Base-by-base conservation (phyloP, 2,329 filamentous ascomycete genomes). In the Fusarium nygamai region DNA sequence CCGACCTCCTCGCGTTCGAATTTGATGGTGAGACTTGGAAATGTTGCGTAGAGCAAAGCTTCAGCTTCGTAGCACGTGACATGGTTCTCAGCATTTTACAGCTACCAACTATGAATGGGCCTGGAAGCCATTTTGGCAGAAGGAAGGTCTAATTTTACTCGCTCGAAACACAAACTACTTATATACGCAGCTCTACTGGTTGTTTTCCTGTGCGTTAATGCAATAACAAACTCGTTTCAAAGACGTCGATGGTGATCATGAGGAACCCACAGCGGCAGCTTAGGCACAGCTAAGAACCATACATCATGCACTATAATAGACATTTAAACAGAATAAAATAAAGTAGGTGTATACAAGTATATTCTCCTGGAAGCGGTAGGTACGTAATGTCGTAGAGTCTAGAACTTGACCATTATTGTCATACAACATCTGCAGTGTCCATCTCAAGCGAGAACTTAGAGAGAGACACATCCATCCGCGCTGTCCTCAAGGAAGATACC, bases 401-500 rank as follows among this genome's bases (percentile, higher is more conserved):
- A 48, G 19, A 29, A 16, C 14, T 44, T 17, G 44, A 14, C 27
- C 22, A 12, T 60, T 27, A 58, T 48, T 48, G 13, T 29, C 27
- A 36, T 36, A 27, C 44, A 27, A 34, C n/a, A 29, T 33, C 22
- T n/a, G 19, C 22, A 14, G n/a, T n/a, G 17, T 24, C 36, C 61
- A 48, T 22, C 22, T 29, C 38, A 50, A 27, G 29, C 36, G 22
- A 50, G 5, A 44, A 29, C 24, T 41, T 54, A 77, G 19, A 48
- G 50, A 38, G 75, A 73, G 43, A 87, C 71, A 67, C 84, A 86
- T 29, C 81, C 81, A 14, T 76, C 68, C 12, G 81, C 73, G 73
- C 83, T 88, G 71, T 88, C 84, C 80, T 90, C 88, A 64, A 86
- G 78, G 76, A 89, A 89, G 57, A 89, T 84, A 10, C 87, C 87